These are phyloP conservation scores for Ganoderma leucocontextum DNA, from an alignment of 1,284 basidiomycete species.

Conservation along the genomic window DNA sequence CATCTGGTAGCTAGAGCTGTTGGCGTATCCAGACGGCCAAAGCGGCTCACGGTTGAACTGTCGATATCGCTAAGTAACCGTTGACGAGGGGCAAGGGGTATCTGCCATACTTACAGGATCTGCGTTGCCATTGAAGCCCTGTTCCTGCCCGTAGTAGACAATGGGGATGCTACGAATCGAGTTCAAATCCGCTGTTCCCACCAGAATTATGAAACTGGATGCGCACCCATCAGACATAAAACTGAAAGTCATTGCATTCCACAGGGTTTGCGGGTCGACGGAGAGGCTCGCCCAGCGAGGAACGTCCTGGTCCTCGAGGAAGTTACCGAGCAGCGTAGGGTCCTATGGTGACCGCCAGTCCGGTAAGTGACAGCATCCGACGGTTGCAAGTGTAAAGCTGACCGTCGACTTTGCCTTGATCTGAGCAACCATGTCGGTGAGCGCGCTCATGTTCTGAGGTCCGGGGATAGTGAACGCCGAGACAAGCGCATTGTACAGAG, in stretches of 20 bases:
- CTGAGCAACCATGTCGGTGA: conserved; percentile 41
- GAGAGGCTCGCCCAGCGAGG: conserved; percentile 57
- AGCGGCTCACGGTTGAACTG: conserved; percentile 80
- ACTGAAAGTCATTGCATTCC: conserved; percentile 47
- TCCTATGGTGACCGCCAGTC: conserved; percentile 32
- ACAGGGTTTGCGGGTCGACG: conserved; percentile 47
- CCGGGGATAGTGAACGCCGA: conserved; percentile 46
- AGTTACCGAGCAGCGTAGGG: conserved; percentile 55
- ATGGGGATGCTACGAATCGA: conserved; percentile 58
- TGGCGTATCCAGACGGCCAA: conserved; percentile 76
- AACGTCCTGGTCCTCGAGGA: conserved; percentile 68
- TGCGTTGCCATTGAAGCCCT: conserved; percentile 53
- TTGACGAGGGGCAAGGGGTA: neutral
- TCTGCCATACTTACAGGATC: conserved; percentile 33
- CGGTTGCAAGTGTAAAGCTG: neutral
- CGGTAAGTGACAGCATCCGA: neutral
- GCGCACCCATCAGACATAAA: conserved; percentile 45
- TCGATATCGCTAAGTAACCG: neutral
- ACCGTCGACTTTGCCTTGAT: conserved; percentile 47
- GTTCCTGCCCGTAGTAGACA: conserved; percentile 64
- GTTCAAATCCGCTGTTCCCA: conserved; percentile 22
- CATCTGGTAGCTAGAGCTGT: conserved; percentile 66
- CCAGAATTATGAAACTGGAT: conserved; percentile 27
- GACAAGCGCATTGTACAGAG: conserved; percentile 56
- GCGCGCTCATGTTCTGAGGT: conserved; percentile 44